Evolutionary conservation across 495 filamentous ascomycete genomes (phyloP).

Genomic region (Xylaria scruposa): DNA sequence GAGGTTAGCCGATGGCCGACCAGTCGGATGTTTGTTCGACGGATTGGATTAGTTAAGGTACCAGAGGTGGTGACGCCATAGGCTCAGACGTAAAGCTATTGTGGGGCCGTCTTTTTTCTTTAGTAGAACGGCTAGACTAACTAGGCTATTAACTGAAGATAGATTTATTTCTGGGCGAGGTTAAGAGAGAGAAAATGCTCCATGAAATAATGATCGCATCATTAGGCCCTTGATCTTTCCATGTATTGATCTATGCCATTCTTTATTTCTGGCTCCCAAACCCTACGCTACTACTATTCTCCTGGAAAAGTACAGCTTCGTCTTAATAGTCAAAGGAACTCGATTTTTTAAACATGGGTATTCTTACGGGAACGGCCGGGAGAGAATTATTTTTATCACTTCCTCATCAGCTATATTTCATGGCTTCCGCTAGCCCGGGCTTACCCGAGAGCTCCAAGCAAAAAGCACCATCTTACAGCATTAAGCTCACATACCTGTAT

Average conservation of each 20-base stretch:
- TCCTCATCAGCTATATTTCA: neutral
- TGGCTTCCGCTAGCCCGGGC: neutral
- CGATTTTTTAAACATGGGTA: neutral
- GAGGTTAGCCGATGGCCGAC: conserved; percentile 28
- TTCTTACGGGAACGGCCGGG: neutral
- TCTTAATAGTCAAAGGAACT: neutral
- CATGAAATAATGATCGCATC: conserved; percentile 4
- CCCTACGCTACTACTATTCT: neutral
- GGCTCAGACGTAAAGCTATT: neutral
- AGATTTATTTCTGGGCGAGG: neutral
- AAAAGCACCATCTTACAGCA: neutral
- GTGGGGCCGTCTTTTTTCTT: neutral
- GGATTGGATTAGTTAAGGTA: conserved; percentile 1
- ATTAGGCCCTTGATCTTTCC: neutral
- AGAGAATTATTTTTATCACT: neutral
- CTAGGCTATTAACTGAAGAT: neutral
- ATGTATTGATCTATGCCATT: neutral
- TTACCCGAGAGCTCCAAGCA: neutral
- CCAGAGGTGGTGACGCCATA: conserved; percentile 19
- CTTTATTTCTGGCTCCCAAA: neutral
- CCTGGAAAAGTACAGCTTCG: neutral
- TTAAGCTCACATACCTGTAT: neutral
- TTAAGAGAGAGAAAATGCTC: neutral
- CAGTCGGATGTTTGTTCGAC: conserved; percentile 5
- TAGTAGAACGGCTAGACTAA: neutral